Evolutionary conservation across 2,329 filamentous ascomycete genomes (phyloP).

Genomic region (Sphaerulina populicola): DNA sequence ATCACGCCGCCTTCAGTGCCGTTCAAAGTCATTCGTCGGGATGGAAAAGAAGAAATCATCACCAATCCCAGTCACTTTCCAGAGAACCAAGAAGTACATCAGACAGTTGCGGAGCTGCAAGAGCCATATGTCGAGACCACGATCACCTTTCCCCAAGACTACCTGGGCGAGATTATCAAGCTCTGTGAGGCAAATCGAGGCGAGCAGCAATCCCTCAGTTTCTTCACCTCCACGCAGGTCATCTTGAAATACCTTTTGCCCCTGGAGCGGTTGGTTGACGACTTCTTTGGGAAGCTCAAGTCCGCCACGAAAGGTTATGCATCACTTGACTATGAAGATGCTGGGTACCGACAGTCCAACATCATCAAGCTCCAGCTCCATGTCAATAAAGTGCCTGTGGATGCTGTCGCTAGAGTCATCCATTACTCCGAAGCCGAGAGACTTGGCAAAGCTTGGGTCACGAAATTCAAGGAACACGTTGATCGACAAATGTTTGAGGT

Average conservation of each 20-base stretch:
- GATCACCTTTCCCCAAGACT: slow-evolving; percentile 86
- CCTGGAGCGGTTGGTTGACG: slow-evolving; percentile 82
- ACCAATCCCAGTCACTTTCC: slow-evolving; percentile 86
- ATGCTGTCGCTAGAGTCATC: slow-evolving; percentile 85
- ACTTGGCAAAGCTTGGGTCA: slow-evolving; percentile 79
- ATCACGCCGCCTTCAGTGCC: slow-evolving; percentile 94
- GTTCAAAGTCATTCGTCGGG: slow-evolving; percentile 70
- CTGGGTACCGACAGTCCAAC: slow-evolving; percentile 70
- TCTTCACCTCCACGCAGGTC: slow-evolving; percentile 85
- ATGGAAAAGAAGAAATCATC: slow-evolving; percentile 70
- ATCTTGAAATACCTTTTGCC: slow-evolving; percentile 90
- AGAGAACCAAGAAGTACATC: slow-evolving; percentile 53
- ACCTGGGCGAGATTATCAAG: slow-evolving; percentile 88
- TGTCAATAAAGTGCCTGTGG: slow-evolving; percentile 87
- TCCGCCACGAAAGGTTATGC: slow-evolving; percentile 91
- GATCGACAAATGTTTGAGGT: slow-evolving; percentile 96
- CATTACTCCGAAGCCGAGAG: slow-evolving; percentile 73
- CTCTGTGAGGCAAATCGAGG: slow-evolving; percentile 86
- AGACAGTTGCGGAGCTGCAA: slow-evolving; percentile 53
- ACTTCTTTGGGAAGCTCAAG: slow-evolving; percentile 95
- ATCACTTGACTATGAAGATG: slow-evolving; percentile 92
- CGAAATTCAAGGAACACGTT: slow-evolving; percentile 94
- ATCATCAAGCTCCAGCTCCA: slow-evolving; percentile 86
- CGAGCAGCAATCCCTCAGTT: slow-evolving; percentile 76
- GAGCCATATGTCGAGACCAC: slow-evolving; percentile 74